Conservation (phyloP, 129 eudicot genomes). For the Artemisia argyi region DNA sequence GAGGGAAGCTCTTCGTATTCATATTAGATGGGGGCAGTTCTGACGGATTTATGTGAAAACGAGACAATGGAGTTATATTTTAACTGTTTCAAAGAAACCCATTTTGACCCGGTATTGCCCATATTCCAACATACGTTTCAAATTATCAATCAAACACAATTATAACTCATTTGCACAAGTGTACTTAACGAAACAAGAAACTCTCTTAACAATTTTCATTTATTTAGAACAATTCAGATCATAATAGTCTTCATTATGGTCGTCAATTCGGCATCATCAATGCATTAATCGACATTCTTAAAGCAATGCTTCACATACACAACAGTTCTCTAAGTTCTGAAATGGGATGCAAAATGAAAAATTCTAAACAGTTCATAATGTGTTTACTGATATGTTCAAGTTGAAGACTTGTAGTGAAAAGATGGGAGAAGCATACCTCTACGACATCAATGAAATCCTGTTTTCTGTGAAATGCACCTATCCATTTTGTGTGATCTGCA, state of each 20-base stretch:
- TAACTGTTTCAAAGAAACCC: too few species aligned
- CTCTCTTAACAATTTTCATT: not conserved
- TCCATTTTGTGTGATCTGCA: conserved; percentile 98
- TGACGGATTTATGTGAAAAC: not conserved
- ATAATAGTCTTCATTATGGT: not conserved
- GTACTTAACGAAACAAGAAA: not conserved
- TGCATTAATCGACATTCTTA: not conserved
- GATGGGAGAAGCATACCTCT: conserved; percentile 52
- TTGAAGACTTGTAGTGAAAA: too few species aligned
- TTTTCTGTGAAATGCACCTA: conserved; percentile 75
- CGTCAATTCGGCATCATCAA: not conserved
- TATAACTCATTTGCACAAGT: not conserved
- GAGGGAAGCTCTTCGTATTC: not conserved
- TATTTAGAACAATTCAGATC: not conserved
- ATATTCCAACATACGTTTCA: not conserved
- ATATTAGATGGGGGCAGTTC: not conserved
- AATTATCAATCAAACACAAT: not conserved
- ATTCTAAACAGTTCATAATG: too few species aligned
- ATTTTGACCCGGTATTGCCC: not conserved
- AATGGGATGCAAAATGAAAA: too few species aligned
- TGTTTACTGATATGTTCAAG: too few species aligned
- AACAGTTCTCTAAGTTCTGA: too few species aligned
- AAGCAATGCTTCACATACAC: too few species aligned
- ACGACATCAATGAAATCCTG: conserved; percentile 97
- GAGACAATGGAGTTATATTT: too few species aligned